Conservation (phyloP, 768 basidiomycete species). For the Rickenella mellea region DNA sequence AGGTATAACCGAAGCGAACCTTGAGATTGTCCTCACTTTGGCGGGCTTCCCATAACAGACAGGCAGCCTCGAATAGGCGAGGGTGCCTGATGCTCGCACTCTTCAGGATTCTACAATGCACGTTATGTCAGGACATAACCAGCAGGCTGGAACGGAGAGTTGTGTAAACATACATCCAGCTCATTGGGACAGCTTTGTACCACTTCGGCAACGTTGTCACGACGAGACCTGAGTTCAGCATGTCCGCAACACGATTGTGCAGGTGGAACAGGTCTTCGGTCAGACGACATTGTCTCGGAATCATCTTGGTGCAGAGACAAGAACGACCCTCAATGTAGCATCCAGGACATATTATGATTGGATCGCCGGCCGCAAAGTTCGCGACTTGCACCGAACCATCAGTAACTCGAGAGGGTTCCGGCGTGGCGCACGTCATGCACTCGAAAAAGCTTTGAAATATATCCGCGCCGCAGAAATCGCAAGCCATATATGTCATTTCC, state of each 20-base stretch:
- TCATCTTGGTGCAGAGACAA: slow-evolving; percentile 57
- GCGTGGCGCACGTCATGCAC: slow-evolving; percentile 39
- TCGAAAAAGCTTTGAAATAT: slow-evolving; percentile 79
- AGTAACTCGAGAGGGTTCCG: background rate
- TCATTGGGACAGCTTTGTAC: too few relatives aligned
- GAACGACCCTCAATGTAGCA: slow-evolving; percentile 74
- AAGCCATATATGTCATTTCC: slow-evolving; percentile 25
- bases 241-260: slow-evolving; percentile 29
- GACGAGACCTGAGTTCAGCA: slow-evolving; percentile 5
- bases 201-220: too few relatives aligned
- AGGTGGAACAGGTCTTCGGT: slow-evolving; percentile 35
- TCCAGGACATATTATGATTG: slow-evolving; percentile 49
- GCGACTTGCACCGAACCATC: background rate
- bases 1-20: slow-evolving; percentile 1
- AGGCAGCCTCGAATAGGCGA: slow-evolving; percentile 3
- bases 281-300: slow-evolving; percentile 46
- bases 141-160: too few relatives aligned
- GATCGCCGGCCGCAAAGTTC: slow-evolving; percentile 19
- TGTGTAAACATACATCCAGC: too few relatives aligned
- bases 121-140: too few relatives aligned
- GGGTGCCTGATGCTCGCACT: background rate
- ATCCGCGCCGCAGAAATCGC: slow-evolving; percentile 77
- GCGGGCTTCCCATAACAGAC: background rate
- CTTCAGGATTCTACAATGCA: background rate
- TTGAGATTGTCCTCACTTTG: background rate